Evolutionary conservation across 2,329 filamentous ascomycete species (phyloP).

Genomic region (Mycogone perniciosa): DNA sequence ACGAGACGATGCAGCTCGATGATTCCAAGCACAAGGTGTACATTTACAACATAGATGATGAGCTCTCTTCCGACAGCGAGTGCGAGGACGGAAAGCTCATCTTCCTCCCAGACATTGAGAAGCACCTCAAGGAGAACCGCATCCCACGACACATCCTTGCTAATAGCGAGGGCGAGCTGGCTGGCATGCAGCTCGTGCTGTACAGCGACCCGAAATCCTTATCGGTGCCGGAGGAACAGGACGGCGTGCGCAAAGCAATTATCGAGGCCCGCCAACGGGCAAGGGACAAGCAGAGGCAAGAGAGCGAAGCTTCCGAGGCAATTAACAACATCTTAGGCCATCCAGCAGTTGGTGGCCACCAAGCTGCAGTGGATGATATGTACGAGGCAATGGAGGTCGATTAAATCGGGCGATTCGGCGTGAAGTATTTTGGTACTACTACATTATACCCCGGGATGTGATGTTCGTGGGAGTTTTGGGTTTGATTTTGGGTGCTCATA

Average conservation of each 20-base stretch:
- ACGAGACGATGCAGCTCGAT: slow-evolving; percentile 76
- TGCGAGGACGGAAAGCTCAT: slow-evolving; percentile 55
- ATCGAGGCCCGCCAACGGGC: slow-evolving; percentile 68
- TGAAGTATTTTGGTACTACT: slow-evolving; percentile 1
- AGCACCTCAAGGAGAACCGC: slow-evolving; percentile 66
- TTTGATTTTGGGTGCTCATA: too few relatives aligned
- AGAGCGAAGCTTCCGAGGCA: slow-evolving; percentile 13
- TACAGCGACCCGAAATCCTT: slow-evolving; percentile 76
- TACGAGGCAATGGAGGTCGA: slow-evolving; percentile 64
- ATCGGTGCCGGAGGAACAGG: slow-evolving; percentile 65
- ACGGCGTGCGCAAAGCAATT: slow-evolving; percentile 76
- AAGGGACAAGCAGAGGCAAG: slow-evolving; percentile 49
- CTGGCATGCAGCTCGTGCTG: slow-evolving; percentile 69
- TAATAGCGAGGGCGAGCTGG: slow-evolving; percentile 48
- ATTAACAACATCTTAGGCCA: neutral
- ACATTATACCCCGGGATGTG: neutral
- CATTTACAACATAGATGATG: slow-evolving; percentile 84
- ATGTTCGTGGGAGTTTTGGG: too few relatives aligned
- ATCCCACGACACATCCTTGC: slow-evolving; percentile 60
- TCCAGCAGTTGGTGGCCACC: neutral
- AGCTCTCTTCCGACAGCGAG: slow-evolving; percentile 55
- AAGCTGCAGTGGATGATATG: slow-evolving; percentile 31
- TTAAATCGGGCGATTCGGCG: neutral
- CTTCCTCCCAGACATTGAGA: slow-evolving; percentile 81
- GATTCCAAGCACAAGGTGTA: slow-evolving; percentile 83